phyloP scores from a whole-genome alignment of 2,329 filamentous ascomycete genomes.

The Colletotrichum endophyticum region DNA sequence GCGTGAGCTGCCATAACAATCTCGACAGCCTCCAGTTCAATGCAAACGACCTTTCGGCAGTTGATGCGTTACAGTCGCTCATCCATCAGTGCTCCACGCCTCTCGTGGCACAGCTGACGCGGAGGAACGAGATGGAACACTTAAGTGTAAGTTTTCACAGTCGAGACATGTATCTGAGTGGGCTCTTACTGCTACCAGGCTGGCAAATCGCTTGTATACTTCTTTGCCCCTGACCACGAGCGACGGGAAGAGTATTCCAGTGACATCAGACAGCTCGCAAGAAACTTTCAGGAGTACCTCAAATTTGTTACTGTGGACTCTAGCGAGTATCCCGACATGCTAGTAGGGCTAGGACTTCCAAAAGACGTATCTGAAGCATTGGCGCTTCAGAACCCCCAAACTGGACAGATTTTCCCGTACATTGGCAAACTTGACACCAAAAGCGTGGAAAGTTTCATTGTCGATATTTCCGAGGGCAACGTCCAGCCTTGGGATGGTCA shows the following conservation, averaged over 20 bases:
- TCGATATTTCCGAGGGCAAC: constrained; percentile 46
- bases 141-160: constrained; percentile 17
- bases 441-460: constrained; percentile 44
- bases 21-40: constrained; percentile 37
- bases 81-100: constrained; percentile 40
- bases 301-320: constrained; percentile 52
- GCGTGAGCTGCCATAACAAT: constrained; percentile 42
- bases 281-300: constrained; percentile 51
- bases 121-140: constrained; percentile 43
- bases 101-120: constrained; percentile 47
- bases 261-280: constrained; percentile 41
- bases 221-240: constrained; percentile 22
- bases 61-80: constrained; percentile 32
- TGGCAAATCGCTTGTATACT: constrained; percentile 41
- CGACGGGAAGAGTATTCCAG: constrained; percentile 39
- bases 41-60: constrained; percentile 31
- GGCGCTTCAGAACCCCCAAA: constrained; percentile 48
- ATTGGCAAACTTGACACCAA: constrained; percentile 32
- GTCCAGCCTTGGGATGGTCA: constrained; percentile 40
- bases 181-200: constrained; percentile 26
- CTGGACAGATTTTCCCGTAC: constrained; percentile 47
- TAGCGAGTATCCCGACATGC: constrained; percentile 48
- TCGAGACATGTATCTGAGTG: neutral
- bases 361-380: constrained; percentile 43
- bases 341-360: constrained; percentile 43